A percentile compares a stretch with the other conserved stretches of the same genome.
Evolutionary conservation across 108 stramenopile genomes (phyloP).

Genomic region (Aurantiochytrium sp.): DNA sequence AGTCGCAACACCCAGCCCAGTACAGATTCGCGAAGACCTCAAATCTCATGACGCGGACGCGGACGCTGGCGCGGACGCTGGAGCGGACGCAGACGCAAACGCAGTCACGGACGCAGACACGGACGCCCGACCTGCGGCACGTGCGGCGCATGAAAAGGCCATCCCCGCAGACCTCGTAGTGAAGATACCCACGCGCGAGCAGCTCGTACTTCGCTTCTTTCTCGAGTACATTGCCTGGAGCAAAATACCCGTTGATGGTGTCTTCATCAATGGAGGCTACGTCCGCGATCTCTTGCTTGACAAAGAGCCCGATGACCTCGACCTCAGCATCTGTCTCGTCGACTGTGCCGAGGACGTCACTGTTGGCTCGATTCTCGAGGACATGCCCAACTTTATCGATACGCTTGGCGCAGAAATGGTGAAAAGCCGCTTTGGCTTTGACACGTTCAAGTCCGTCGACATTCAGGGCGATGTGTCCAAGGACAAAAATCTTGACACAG

Average conservation of each 20-base stretch:
- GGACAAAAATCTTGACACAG: conserved; percentile 8
- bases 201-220: conserved; percentile 2
- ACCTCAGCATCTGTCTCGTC: neutral
- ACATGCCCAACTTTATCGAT: neutral
- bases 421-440: neutral
- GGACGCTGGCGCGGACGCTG: neutral
- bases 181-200: neutral
- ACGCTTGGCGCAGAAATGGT: neutral
- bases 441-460: neutral
- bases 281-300: neutral
- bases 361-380: neutral
- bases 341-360: neutral
- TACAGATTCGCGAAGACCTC: no score
- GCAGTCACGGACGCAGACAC: neutral
- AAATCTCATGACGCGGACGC: no score
- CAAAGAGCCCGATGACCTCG: neutral
- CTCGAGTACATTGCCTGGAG: neutral
- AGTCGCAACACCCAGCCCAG: no score
- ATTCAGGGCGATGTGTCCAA: conserved; percentile 3
- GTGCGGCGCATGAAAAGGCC: neutral
- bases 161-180: neutral
- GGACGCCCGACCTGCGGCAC: neutral
- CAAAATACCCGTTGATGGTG: neutral
- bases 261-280: conserved; percentile 1
- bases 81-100: neutral